Conservation (phyloP, 1,284 basidiomycete species). For the Irpex lacteus region DNA sequence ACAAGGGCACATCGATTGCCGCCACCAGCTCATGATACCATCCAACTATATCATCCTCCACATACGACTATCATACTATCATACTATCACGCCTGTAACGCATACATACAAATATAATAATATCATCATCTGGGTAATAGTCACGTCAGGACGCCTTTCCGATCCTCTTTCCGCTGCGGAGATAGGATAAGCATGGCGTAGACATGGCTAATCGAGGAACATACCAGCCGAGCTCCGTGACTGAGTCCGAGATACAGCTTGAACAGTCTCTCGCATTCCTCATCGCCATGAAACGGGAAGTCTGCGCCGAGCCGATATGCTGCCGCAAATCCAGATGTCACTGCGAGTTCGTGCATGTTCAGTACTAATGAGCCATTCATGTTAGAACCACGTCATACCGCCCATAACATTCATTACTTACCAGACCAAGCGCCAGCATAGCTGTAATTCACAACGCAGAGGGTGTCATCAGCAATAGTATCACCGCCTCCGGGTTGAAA, state of each 20-base stretch:
- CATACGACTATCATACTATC: no score
- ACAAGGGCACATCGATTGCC: not conserved
- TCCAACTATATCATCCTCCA: not conserved
- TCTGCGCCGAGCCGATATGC: conserved; percentile 56
- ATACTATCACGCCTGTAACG: no score
- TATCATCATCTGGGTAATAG: not conserved
- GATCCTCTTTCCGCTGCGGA: not conserved
- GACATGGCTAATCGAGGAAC: conserved; percentile 7
- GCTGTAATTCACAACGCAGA: conserved; percentile 15
- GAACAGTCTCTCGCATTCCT: conserved; percentile 44
- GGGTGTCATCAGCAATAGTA: conserved; percentile 4
- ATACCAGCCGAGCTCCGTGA: conserved; percentile 34
- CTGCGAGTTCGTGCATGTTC: conserved; percentile 60
- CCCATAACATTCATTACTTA: conserved; percentile 12
- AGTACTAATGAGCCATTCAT: conserved; percentile 20
- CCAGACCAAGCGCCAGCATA: conserved; percentile 40
- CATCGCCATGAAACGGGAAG: conserved; percentile 43
- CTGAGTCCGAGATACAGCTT: conserved; percentile 43
- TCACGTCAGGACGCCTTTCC: not conserved
- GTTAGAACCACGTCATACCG: not conserved
- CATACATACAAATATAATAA: no score
- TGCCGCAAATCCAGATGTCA: conserved; percentile 57
- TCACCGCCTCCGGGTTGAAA: conserved; percentile 15
- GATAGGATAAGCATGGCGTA: not conserved
- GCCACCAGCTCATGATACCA: not conserved